Evolutionary conservation across 495 filamentous ascomycete species (phyloP).

Genomic region (Oleoguttula mirabilis): DNA sequence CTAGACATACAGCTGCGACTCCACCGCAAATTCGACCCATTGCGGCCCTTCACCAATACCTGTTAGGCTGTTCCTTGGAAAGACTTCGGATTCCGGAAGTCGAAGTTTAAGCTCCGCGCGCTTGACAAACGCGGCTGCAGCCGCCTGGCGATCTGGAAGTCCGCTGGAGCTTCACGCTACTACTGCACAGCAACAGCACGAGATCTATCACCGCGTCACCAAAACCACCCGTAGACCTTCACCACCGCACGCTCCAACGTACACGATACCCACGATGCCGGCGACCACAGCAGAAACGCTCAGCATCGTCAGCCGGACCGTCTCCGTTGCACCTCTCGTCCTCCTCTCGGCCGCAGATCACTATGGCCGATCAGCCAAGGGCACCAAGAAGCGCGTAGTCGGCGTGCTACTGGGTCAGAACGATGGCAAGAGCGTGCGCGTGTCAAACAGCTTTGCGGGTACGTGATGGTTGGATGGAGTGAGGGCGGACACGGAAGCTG

Average conservation of each 20-base stretch:
- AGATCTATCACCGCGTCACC: neutral
- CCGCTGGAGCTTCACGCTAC: no score
- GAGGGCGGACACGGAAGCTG: neutral
- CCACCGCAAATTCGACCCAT: no score
- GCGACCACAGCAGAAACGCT: constrained; percentile 91
- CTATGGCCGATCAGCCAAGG: constrained; percentile 86
- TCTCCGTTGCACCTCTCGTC: constrained; percentile 94
- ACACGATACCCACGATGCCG: constrained; percentile 55
- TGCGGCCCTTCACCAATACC: no score
- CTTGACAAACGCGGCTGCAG: neutral
- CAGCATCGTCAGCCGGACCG: constrained; percentile 78
- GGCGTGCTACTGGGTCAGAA: constrained; percentile 94
- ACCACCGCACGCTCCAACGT: no score
- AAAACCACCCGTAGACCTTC: neutral
- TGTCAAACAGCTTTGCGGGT: constrained; percentile 99
- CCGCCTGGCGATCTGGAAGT: no score
- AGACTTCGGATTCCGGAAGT: neutral
- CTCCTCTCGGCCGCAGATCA: constrained; percentile 97
- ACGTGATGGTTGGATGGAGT: constrained; percentile 22
- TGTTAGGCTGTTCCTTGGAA: no score
- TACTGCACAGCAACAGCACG: no score
- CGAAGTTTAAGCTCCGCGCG: no score
- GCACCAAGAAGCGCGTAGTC: constrained; percentile 84
- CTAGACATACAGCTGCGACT: no score
- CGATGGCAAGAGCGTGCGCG: constrained; percentile 82